Evolutionary conservation across 345 rosid species (phyloP), one percentile per base, ranked within the genome.

Genomic region (Pugionium cornutum): DNA sequence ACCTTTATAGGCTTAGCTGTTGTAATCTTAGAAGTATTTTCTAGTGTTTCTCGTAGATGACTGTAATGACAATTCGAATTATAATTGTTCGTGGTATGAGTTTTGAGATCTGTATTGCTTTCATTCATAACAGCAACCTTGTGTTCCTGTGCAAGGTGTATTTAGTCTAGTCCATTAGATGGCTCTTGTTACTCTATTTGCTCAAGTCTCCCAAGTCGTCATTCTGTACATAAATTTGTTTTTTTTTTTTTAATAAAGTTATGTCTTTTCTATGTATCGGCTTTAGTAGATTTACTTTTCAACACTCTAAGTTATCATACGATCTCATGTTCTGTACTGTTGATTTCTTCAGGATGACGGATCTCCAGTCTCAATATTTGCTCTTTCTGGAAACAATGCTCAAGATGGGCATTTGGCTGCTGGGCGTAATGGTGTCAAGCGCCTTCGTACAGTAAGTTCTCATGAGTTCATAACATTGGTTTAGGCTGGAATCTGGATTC

Each of bases 351-450:
- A 94, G 99, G 99, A 94, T 58, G 99, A 94, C 72, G 99, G 96
- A 62, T 88, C 96, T 80, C 84, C 85, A 34, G 99, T 94, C 53
- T 94, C 99, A 6, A 73, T 94, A 41, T 94, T 90, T 67, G 61
- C 95, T 43, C 84, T 94, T 41, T 76, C 92, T 47, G 96, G 91
- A 25, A 88, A 80, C 73, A 88, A 69, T 75, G 79, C 92, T 49
- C 95, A 86, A 77, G 99, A 94, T 54, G 95, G 92, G 26, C 97
- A 85, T 77, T 70, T 94, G 67, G 91, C 91, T 41, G 99, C 99
- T 31, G 99, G 91, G 35, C 83, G 97, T 32, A 94, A 94, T 64
- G 99, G 99, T 53, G 92, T 94, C 76, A 94, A 90, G 81, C 97
- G 99, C 51, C 97, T 94, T 43, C 99, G 99, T 31, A 94, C 99